A percentile compares a stretch with the other conserved stretches of the same genome.
Evolutionary conservation across 164 flowering plant species (phyloP).

Genomic region (Sextonia rubra): DNA sequence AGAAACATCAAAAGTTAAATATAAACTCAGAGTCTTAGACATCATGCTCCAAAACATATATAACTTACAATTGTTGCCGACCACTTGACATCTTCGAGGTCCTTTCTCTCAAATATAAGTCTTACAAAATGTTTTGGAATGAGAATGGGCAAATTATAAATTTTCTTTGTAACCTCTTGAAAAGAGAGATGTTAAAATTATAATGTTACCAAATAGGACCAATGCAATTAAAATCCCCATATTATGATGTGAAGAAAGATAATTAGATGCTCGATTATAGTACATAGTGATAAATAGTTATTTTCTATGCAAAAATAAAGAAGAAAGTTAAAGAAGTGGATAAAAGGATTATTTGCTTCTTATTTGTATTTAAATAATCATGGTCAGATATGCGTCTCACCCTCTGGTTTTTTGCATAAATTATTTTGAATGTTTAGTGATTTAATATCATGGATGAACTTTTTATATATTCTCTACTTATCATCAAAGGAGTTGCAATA

Average conservation of each 20-base stretch:
- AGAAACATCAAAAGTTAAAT: too few relatives aligned
- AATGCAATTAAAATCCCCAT: background rate
- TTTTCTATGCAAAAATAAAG: too few relatives aligned
- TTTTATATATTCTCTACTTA: too few relatives aligned
- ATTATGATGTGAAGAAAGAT: background rate
- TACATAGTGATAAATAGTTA: background rate
- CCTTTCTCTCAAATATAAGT: conserved; percentile 42
- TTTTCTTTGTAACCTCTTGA: background rate
- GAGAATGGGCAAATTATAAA: background rate
- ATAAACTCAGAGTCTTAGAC: background rate
- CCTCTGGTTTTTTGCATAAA: background rate
- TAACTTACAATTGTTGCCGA: conserved; percentile 57
- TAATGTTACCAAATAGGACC: background rate
- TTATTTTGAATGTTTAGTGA: background rate
- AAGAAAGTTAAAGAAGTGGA: background rate
- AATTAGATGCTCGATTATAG: background rate
- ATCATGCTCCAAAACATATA: background rate
- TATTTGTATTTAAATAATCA: conserved; percentile 1
- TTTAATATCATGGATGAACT: background rate
- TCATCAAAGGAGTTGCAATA: too few relatives aligned
- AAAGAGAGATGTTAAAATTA: background rate
- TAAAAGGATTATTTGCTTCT: background rate
- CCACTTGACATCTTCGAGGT: conserved; percentile 52
- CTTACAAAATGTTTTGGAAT: conserved; percentile 40
- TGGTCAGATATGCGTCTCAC: background rate